These are phyloP conservation scores for Blastocystis sp. DNA, from an alignment of 352 stramenopile species.

Conservation along the genomic window DNA sequence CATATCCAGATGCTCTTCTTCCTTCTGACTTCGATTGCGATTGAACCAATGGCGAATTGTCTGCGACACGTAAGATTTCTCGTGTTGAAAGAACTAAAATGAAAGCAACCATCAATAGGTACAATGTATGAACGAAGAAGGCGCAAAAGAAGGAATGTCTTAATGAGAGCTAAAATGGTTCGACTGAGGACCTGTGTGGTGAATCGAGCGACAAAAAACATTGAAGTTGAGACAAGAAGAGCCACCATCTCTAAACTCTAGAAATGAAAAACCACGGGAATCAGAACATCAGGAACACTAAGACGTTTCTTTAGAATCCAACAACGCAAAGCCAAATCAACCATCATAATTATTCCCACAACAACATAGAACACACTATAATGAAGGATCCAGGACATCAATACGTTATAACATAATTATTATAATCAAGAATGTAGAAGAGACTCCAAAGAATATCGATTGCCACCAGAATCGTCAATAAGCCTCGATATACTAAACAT, in stretches of 20 bases:
- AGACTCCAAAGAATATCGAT: not conserved
- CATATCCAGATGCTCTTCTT: slow-evolving; percentile 52
- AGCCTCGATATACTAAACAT: not conserved
- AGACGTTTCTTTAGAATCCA: not conserved
- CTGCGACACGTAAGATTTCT: slow-evolving; percentile 30
- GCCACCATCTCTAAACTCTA: slow-evolving; percentile 14
- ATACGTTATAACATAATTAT: not conserved
- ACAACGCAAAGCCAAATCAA: not conserved
- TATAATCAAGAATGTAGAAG: slow-evolving; percentile 32
- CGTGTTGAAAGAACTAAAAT: slow-evolving; percentile 23
- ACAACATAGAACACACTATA: not conserved
- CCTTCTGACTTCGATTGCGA: slow-evolving; percentile 55
- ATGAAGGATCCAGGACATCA: not conserved
- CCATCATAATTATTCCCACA: not conserved
- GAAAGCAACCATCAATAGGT: not conserved
- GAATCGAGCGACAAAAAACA: not conserved
- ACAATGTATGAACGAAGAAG: slow-evolving; percentile 1
- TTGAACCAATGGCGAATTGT: slow-evolving; percentile 39
- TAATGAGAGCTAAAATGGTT: not conserved
- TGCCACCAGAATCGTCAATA: slow-evolving; percentile 1
- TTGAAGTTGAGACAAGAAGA: not conserved
- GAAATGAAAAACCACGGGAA: not conserved
- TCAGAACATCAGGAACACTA: not conserved
- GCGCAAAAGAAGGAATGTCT: slow-evolving; percentile 16
- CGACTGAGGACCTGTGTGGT: not conserved